A percentile compares a stretch with the other conserved stretches of the same genome.
phyloP scores from a whole-genome alignment of 2,329 filamentous ascomycete species.

The Monosporascus sp. region DNA sequence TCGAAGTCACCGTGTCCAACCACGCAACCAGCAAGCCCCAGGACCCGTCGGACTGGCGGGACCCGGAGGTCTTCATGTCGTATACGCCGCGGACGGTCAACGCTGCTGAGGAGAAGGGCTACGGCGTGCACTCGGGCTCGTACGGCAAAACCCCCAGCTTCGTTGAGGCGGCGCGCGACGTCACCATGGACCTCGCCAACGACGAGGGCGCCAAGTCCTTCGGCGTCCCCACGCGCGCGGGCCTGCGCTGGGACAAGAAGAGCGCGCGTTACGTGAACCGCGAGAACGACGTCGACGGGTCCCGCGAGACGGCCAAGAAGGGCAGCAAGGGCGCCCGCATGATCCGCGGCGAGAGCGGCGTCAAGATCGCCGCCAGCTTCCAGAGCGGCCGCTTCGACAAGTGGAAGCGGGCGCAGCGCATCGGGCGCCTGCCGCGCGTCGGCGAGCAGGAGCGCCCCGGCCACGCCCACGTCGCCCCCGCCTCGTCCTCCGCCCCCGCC shows the following conservation, averaged over 20 bases:
- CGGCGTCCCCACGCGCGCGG: slow-evolving; percentile 66
- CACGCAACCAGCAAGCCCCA: slow-evolving; percentile 40
- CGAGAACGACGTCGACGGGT: slow-evolving; percentile 92
- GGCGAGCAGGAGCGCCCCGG: slow-evolving; percentile 63
- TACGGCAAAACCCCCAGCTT: slow-evolving; percentile 63
- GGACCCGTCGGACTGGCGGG: slow-evolving; percentile 64
- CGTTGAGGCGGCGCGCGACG: slow-evolving; percentile 77
- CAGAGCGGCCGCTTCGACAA: slow-evolving; percentile 87
- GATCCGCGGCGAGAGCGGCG: slow-evolving; percentile 83
- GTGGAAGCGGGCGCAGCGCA: slow-evolving; percentile 83
- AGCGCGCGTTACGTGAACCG: slow-evolving; percentile 89
- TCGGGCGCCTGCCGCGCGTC: slow-evolving; percentile 71
- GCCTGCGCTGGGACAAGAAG: slow-evolving; percentile 96
- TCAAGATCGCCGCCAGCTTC: slow-evolving; percentile 94
- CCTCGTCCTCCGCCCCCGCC: slow-evolving; percentile 24
- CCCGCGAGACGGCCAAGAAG: slow-evolving; percentile 41
- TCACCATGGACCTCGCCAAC: slow-evolving; percentile 86
- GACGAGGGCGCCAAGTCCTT: slow-evolving; percentile 81
- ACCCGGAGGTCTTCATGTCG: slow-evolving; percentile 92
- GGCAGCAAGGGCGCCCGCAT: slow-evolving; percentile 57
- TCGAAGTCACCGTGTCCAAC: slow-evolving; percentile 68
- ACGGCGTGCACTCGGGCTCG: slow-evolving; percentile 78
- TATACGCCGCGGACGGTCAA: slow-evolving; percentile 81
- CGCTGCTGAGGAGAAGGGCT: slow-evolving; percentile 82
- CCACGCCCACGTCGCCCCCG: slow-evolving; percentile 25